Evolutionary conservation across 371 early-diverging fungal genomes (phyloP).

Genomic region (Fennellomyces sp.): DNA sequence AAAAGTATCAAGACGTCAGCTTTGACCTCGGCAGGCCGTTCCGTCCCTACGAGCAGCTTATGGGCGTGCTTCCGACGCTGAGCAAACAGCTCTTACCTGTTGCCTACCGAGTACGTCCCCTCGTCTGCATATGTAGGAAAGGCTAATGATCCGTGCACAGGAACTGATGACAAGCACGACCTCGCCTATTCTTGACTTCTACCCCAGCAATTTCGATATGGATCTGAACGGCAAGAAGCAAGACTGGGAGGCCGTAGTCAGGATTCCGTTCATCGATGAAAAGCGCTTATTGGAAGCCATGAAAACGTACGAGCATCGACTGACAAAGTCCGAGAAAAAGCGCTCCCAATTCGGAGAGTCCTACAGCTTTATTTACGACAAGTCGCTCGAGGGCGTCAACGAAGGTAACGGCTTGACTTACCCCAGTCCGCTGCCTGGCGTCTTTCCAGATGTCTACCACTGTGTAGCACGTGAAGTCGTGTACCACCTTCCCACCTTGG

Average conservation of each 20-base stretch:
- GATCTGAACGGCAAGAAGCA: constrained; percentile 99
- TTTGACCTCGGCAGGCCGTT: constrained; percentile 91
- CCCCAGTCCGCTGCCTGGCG: constrained; percentile 70
- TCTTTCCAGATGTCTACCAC: constrained; percentile 70
- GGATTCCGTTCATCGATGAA: constrained; percentile 95
- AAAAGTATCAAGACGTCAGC: constrained; percentile 53
- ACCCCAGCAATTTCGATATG: constrained; percentile 87
- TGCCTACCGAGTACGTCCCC: constrained; percentile 63
- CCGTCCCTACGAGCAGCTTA: constrained; percentile 96
- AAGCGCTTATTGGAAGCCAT: constrained; percentile 83
- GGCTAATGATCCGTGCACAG: constrained; percentile 17
- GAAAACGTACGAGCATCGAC: constrained; percentile 61
- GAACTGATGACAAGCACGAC: constrained; percentile 82
- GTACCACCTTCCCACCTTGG: constrained; percentile 60
- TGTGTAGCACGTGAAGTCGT: constrained; percentile 51
- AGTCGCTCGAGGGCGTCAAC: constrained; percentile 32
- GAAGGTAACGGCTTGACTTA: constrained; percentile 35
- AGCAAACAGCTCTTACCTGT: constrained; percentile 80
- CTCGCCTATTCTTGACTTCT: constrained; percentile 92
- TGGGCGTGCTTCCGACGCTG: constrained; percentile 97
- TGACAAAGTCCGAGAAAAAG: constrained; percentile 71
- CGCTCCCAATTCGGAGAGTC: constrained; percentile 77
- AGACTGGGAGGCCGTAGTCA: constrained; percentile 97
- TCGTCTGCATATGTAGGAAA: not conserved
- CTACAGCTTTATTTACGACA: constrained; percentile 63